Base-by-base conservation (phyloP, 1,139 yeast genomes). In the Geotrichum carabidarum region DNA sequence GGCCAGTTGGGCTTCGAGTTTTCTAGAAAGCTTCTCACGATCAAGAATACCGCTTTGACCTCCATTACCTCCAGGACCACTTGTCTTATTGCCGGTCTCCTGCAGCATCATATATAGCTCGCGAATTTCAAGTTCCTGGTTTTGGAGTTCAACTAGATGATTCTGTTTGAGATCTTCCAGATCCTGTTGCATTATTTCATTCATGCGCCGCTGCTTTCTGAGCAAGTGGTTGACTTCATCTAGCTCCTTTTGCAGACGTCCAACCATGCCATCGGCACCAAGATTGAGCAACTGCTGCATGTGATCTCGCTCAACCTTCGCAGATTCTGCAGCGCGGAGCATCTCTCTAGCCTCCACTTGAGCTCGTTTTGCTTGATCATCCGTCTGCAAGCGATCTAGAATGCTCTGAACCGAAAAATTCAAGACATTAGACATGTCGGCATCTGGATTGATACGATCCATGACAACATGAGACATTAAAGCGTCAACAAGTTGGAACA, bases 321-420 rank as follows among this genome's bases (percentile, higher is more conserved):
- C 87, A 63, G 86, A 90, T 63, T 86, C 95, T 0, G 88, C 86
- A 44, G 78, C 76, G 62, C 81, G 83, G 48, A 80, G 80, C 45
- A 84, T 78, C 32, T 79, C 83, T 60, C 83, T 83, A 15, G 85
- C 83, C 61, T 91, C 97, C 47, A 78, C 71, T 54, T 86, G 74
- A 0, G 96, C 95, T 56, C 84, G 78, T 54, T 86, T 76, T 18
- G 96, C 96, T 69, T 86, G 86, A 58, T 90, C 96, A 69, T 93
- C 99, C 0, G 96, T 88, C 62, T 84, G 84, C 69, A 91, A 78
- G n/a, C 90, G 79, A 53, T 89, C 82, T 58, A 82, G 78, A 54
- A 93, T 76, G 59, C 85, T 77, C 65, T 89, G 94, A 42, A 93
- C 86, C 0, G 96, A 91, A 61, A 89, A 82, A 51, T 87, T 89